Conservation (phyloP, 2,329 filamentous ascomycete species). For the Fusarium udum region DNA sequence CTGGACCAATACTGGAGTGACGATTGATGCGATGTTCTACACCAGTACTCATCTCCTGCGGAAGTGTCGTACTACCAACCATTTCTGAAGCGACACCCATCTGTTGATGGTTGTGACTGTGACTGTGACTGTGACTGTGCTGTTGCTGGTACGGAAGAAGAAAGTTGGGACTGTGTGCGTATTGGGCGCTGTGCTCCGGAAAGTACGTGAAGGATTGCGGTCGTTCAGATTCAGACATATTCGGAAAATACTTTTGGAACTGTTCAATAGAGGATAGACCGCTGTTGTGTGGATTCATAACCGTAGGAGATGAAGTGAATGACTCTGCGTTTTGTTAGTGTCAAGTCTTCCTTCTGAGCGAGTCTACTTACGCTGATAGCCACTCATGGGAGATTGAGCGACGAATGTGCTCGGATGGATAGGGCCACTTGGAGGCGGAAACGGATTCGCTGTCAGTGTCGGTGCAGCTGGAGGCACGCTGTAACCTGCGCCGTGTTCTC, state of each 20-base stretch:
- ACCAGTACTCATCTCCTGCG: slow-evolving; percentile 36
- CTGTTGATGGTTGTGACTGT: not conserved
- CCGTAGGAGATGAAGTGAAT: slow-evolving; percentile 21
- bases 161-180: slow-evolving; percentile 8
- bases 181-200: slow-evolving; percentile 21
- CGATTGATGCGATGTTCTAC: slow-evolving; percentile 16
- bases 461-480: slow-evolving; percentile 11
- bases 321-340: slow-evolving; percentile 31
- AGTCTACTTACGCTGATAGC: slow-evolving; percentile 35
- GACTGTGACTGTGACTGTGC: not conserved
- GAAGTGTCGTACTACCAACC: slow-evolving; percentile 29
- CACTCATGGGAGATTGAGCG: slow-evolving; percentile 35
- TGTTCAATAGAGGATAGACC: slow-evolving; percentile 28
- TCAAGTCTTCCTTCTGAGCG: not conserved
- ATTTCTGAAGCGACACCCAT: slow-evolving; percentile 37
- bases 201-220: slow-evolving; percentile 29
- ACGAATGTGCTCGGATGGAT: not conserved
- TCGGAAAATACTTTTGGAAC: slow-evolving; percentile 34
- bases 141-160: slow-evolving; percentile 26
- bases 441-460: slow-evolving; percentile 11
- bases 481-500: not conserved
- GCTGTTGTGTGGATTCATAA: slow-evolving; percentile 21
- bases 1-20: not conserved
- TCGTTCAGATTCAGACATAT: slow-evolving; percentile 23
- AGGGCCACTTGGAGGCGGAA: slow-evolving; percentile 12